Conservation (phyloP, 1,284 basidiomycete species). For the Marasmius fiardii region DNA sequence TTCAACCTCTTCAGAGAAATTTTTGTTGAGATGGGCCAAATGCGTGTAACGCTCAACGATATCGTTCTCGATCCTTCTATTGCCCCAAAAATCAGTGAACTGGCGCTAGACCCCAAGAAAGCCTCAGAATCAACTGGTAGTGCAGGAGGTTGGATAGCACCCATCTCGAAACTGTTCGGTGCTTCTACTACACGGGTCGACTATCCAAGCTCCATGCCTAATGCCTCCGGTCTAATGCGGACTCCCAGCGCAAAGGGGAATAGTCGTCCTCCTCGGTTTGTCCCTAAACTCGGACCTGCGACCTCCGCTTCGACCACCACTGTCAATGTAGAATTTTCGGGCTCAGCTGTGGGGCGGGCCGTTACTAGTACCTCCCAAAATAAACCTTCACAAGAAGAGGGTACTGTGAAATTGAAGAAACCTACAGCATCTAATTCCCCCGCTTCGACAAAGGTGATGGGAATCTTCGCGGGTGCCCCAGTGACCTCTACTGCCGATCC, state of each 20-base stretch:
- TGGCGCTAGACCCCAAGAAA: conserved; percentile 63
- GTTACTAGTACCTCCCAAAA: conserved; percentile 50
- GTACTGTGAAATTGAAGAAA: background rate
- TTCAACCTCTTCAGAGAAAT: conserved; percentile 86
- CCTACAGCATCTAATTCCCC: conserved; percentile 10
- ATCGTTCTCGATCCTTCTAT: conserved; percentile 84
- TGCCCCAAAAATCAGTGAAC: conserved; percentile 70
- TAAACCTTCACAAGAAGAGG: conserved; percentile 1
- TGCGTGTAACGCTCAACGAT: conserved; percentile 86
- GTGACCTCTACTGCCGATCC: conserved; percentile 26
- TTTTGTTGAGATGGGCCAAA: conserved; percentile 79
- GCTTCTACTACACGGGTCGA: conserved; percentile 18
- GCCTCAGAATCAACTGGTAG: conserved; percentile 27
- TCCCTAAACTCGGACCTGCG: conserved; percentile 76
- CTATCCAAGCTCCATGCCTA: conserved; percentile 4
- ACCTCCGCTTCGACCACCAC: conserved; percentile 84
- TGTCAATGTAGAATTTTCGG: conserved; percentile 91
- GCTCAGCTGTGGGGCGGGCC: conserved; percentile 68
- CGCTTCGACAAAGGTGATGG: conserved; percentile 47
- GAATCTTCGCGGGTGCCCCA: conserved; percentile 84
- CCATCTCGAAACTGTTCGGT: conserved; percentile 73
- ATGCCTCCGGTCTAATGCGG: conserved; percentile 4
- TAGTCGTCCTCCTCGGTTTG: conserved; percentile 31
- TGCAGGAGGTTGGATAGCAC: conserved; percentile 72
- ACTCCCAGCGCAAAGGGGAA: conserved; percentile 6